Conservation (phyloP, 179 eudicot genomes). For the Nepenthes alata region DNA sequence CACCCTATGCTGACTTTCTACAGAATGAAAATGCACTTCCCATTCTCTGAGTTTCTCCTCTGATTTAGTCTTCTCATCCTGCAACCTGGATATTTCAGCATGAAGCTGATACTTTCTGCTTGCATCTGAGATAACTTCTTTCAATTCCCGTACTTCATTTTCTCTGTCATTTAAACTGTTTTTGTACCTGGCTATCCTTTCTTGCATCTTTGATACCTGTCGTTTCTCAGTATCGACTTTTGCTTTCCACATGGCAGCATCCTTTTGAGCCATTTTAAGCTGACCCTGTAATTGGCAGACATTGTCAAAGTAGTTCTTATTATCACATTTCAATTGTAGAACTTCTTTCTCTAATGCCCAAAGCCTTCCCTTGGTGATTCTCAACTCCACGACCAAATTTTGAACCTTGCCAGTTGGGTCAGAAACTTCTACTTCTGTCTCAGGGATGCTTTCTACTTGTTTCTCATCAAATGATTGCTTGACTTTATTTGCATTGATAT, state of each 20-base stretch:
- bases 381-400: slow-evolving; percentile 36
- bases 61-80: slow-evolving; percentile 42
- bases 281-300: slow-evolving; percentile 44
- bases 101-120: slow-evolving; percentile 56
- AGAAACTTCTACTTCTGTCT: slow-evolving; percentile 24
- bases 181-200: slow-evolving; percentile 68
- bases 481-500: no score
- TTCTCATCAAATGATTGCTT: no score
- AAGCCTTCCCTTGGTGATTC: slow-evolving; percentile 35
- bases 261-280: slow-evolving; percentile 50
- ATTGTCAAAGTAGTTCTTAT: slow-evolving; percentile 30
- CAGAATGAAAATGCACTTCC: slow-evolving; percentile 54
- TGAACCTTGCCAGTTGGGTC: slow-evolving; percentile 23
- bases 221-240: slow-evolving; percentile 64
- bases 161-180: slow-evolving; percentile 65
- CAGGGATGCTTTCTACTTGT: slow-evolving; percentile 7
- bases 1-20: slow-evolving; percentile 31
- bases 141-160: slow-evolving; percentile 64
- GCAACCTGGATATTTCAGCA: slow-evolving; percentile 43
- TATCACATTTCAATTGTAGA: slow-evolving; percentile 37
- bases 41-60: slow-evolving; percentile 62
- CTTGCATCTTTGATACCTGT: slow-evolving; percentile 62
- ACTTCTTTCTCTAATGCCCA: slow-evolving; percentile 46
- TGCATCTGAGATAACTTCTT: slow-evolving; percentile 53
- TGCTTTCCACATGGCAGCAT: slow-evolving; percentile 39